These are phyloP conservation scores for Cystofilobasidium bisporidii DNA, from an alignment of 768 basidiomycete genomes.

Conservation along the genomic window DNA sequence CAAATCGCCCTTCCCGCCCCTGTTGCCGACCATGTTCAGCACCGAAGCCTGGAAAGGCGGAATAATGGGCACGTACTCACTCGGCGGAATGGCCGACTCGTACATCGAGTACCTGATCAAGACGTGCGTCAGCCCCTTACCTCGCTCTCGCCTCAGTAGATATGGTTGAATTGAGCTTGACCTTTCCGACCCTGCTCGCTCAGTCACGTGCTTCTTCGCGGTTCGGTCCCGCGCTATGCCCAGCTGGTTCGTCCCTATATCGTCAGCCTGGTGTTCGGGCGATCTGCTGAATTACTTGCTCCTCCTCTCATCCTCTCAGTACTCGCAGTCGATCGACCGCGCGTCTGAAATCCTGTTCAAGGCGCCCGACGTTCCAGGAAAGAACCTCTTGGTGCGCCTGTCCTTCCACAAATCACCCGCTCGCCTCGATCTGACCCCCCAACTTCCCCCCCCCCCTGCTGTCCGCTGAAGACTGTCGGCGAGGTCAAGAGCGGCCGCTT, in stretches of 20 bases:
- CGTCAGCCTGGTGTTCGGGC: no score
- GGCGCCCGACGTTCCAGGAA: background rate
- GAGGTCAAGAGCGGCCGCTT: conserved; percentile 18
- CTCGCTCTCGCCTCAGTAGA: no score
- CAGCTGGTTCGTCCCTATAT: conserved; percentile 1
- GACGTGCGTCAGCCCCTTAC: background rate
- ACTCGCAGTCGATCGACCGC: background rate
- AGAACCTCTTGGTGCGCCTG: background rate
- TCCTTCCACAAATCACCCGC: no score
- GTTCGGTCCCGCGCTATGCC: background rate
- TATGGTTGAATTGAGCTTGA: background rate
- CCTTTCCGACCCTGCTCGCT: background rate
- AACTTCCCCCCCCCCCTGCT: background rate
- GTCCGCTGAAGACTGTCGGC: conserved; percentile 12
- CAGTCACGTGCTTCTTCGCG: conserved; percentile 18
- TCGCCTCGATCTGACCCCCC: no score
- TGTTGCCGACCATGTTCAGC: conserved; percentile 38
- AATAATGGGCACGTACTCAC: conserved; percentile 36
- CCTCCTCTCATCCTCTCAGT: background rate
- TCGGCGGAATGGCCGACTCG: conserved; percentile 36
- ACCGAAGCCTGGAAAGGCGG: conserved; percentile 11
- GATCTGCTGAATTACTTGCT: no score
- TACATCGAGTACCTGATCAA: conserved; percentile 31
- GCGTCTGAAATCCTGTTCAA: background rate
- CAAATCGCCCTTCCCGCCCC: conserved; percentile 31